These are phyloP conservation scores for Psilocybe azurescens DNA, from an alignment of 768 basidiomycete species.

Conservation along the genomic window DNA sequence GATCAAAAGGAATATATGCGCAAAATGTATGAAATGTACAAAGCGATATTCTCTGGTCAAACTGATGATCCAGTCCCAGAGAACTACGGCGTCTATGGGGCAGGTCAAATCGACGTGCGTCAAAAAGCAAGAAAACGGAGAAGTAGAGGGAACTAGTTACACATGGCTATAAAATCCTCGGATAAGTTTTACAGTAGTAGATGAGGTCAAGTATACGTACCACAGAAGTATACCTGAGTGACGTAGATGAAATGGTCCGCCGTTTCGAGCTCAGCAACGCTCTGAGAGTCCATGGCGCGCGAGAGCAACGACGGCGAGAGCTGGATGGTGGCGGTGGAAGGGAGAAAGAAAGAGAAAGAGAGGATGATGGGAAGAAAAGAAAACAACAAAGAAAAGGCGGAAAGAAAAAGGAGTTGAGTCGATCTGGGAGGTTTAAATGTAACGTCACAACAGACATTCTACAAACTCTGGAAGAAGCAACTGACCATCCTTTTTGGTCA, in stretches of 20 bases:
- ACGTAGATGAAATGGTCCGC: conserved; percentile 82
- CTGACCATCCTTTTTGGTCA: conserved; percentile 35
- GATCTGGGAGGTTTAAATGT: conserved; percentile 26
- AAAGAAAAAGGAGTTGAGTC: conserved; percentile 29
- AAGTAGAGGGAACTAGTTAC: conserved; percentile 43
- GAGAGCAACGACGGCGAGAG: conserved; percentile 15
- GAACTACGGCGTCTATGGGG: conserved; percentile 72
- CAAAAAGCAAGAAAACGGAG: conserved; percentile 32
- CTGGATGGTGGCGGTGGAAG: conserved; percentile 21
- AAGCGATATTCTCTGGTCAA: conserved; percentile 79
- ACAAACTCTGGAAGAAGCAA: conserved; percentile 53
- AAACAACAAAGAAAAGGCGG: conserved; percentile 41
- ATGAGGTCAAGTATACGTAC: conserved; percentile 52
- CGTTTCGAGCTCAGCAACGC: conserved; percentile 51
- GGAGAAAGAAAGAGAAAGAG: conserved; percentile 21
- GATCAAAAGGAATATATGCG: conserved; percentile 27
- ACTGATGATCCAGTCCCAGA: conserved; percentile 88
- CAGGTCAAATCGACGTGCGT: conserved; percentile 28
- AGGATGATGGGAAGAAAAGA: conserved; percentile 39
- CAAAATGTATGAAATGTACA: conserved; percentile 44
- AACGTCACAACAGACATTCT: conserved; percentile 52
- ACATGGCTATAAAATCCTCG: conserved; percentile 63
- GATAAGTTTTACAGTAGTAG: conserved; percentile 32
- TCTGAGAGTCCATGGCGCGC: conserved; percentile 32
- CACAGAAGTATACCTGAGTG: conserved; percentile 85